Conservation (phyloP, 768 basidiomycete species). For the Lentinula lateritia region DNA sequence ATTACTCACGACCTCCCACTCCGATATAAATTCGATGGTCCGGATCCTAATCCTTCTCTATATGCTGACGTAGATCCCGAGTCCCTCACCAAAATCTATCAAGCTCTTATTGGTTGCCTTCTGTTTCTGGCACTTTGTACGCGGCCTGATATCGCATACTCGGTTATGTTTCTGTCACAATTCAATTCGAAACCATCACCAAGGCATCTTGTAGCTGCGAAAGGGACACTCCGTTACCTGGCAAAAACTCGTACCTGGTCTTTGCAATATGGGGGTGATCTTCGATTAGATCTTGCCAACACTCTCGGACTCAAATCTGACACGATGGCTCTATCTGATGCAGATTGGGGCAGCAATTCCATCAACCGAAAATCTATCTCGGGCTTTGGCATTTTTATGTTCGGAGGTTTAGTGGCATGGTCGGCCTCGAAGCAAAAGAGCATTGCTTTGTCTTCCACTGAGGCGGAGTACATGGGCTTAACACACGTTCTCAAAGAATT, state of each 20-base stretch:
- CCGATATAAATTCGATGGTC: not conserved
- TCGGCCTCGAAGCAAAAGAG: too few relatives aligned
- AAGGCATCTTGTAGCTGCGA: not conserved
- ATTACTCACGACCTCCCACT: not conserved
- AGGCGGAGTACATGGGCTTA: conserved; percentile 21
- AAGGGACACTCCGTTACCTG: not conserved
- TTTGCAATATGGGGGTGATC: not conserved
- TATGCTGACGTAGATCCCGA: too few relatives aligned
- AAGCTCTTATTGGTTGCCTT: conserved; percentile 3
- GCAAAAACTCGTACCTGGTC: not conserved
- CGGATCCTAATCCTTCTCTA: not conserved
- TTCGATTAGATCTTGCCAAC: not conserved
- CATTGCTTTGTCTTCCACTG: too few relatives aligned
- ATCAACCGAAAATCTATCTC: not conserved
- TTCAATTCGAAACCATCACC: not conserved
- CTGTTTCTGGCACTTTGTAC: not conserved
- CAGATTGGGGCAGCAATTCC: not conserved
- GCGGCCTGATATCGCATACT: not conserved
- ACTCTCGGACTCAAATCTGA: not conserved
- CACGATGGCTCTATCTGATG: not conserved
- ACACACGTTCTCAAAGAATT: conserved; percentile 16
- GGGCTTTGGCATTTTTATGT: not conserved
- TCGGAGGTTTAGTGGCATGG: conserved; percentile 10
- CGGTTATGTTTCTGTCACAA: not conserved
- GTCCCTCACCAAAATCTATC: too few relatives aligned